Conservation (phyloP, 306 rosid species). For the Hippophae gyantsensis region DNA sequence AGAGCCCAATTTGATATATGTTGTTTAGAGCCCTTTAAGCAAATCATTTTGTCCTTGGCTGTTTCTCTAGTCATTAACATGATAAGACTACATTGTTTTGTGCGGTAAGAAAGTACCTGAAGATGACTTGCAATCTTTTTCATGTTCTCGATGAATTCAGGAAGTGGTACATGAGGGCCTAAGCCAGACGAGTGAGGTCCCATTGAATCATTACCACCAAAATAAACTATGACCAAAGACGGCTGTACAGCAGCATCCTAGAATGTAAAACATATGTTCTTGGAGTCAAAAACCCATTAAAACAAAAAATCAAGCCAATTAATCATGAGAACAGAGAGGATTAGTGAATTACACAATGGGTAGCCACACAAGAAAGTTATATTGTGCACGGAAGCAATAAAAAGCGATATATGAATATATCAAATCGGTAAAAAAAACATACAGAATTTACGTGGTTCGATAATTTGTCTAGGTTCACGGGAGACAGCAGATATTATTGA, state of each 20-base stretch:
- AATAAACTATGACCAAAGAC: constrained; percentile 54
- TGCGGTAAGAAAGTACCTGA: constrained; percentile 26
- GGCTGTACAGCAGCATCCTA: constrained; percentile 55
- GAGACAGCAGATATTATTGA: too few relatives aligned
- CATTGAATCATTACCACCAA: constrained; percentile 74
- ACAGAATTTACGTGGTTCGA: too few relatives aligned
- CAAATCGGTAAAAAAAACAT: too few relatives aligned
- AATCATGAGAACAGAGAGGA: too few relatives aligned
- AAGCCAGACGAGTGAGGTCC: constrained; percentile 40
- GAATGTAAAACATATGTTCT: neutral
- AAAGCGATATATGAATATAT: too few relatives aligned
- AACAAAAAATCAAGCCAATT: neutral
- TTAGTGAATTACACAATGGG: too few relatives aligned
- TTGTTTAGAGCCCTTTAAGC: neutral
- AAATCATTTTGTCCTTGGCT: neutral
- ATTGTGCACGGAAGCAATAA: too few relatives aligned
- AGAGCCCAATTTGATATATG: neutral
- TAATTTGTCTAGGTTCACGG: too few relatives aligned
- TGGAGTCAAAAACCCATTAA: neutral
- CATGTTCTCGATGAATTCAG: constrained; percentile 57
- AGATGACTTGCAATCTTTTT: constrained; percentile 48
- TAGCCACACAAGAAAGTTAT: too few relatives aligned
- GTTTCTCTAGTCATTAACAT: neutral
- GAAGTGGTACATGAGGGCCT: constrained; percentile 57
- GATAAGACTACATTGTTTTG: neutral